Base-by-base conservation (phyloP, 345 rosid genomes). In the Salix dunnii region DNA sequence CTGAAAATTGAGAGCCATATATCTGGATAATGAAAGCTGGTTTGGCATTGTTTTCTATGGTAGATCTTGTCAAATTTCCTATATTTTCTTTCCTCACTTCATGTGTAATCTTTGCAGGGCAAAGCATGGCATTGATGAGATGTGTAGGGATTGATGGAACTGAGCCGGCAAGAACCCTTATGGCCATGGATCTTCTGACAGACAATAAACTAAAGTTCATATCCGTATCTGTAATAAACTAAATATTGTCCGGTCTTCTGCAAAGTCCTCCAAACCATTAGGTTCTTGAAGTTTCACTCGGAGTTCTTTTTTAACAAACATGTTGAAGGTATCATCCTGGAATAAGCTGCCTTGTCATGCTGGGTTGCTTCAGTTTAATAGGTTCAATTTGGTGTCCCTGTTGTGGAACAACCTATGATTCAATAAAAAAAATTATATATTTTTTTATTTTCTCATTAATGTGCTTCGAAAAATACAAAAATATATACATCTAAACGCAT, bases 141-240 rank as follows among this genome's bases (percentile, higher is more conserved):
- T 96, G 99, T 96, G 99, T 77, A 85, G 92, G 74, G 99, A 93
- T 82, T 91, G 88, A 55, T 93, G 98, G 98, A 91, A 91, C 79
- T 93, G 99, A 97, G 96, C 98, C 0, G 88, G 93, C 87, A 90
- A 96, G 81, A 92, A 96, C 77, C 98, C 98, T 8, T 89, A 91
- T 53, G 99, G 99, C 74, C 92, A 93, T 60, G 97, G 70, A 72
- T 83, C 97, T 42, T 70, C 91, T 13, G 81, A 83, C 49, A 40
- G 66, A n/a, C 48, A 75, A 82, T 12, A n/a, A 69, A 78, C 33
- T 81, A 84, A 60, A 27, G 20, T 16, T 64, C 0, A 49, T 16
- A 31, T n/a, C 20, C n/a, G 31, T 28, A 25, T 65, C 36, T 31
- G 31, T 65, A 6, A 20, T 30, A 30, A 21, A 17, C 68, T 28